Evolutionary conservation across 1,139 yeast genomes (phyloP).

Genomic region (Meyerozyma sp.): DNA sequence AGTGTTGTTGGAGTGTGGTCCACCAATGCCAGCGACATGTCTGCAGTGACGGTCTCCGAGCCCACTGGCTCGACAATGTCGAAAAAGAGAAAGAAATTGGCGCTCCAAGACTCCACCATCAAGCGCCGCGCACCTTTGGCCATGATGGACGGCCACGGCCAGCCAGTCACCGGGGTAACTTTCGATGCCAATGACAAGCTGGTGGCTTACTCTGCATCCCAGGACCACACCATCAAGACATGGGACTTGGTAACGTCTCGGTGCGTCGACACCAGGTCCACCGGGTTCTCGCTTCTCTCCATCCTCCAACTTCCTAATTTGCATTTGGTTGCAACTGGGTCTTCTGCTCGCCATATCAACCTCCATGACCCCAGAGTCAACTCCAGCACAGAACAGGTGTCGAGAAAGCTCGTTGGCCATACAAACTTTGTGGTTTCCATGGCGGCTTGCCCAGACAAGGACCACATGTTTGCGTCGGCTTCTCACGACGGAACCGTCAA

Average conservation of each 20-base stretch:
- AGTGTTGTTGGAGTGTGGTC: slow-evolving; percentile 85
- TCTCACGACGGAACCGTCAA: slow-evolving; percentile 95
- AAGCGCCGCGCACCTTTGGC: slow-evolving; percentile 80
- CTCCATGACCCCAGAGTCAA: slow-evolving; percentile 80
- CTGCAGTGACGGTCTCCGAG: slow-evolving; percentile 59
- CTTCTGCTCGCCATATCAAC: slow-evolving; percentile 92
- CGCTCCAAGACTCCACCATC: slow-evolving; percentile 69
- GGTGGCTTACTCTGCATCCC: slow-evolving; percentile 90
- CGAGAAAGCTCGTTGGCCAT: slow-evolving; percentile 78
- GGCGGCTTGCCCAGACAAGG: slow-evolving; percentile 67
- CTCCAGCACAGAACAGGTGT: slow-evolving; percentile 34
- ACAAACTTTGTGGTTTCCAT: slow-evolving; percentile 83
- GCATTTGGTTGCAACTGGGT: slow-evolving; percentile 81
- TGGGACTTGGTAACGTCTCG: slow-evolving; percentile 90
- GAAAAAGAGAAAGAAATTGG: slow-evolving; percentile 82
- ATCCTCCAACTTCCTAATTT: slow-evolving; percentile 60
- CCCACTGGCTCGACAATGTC: slow-evolving; percentile 66
- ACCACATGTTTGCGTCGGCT: slow-evolving; percentile 78
- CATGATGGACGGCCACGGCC: slow-evolving; percentile 71
- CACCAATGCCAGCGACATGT: slow-evolving; percentile 78
- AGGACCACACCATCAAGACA: slow-evolving; percentile 90
- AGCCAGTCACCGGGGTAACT: slow-evolving; percentile 80
- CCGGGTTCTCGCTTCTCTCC: slow-evolving; percentile 82
- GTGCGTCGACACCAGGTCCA: slow-evolving; percentile 80
- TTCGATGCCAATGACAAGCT: slow-evolving; percentile 70